Evolutionary conservation across 495 filamentous ascomycete genomes (phyloP).

Genomic region (Hamigera avellanea): DNA sequence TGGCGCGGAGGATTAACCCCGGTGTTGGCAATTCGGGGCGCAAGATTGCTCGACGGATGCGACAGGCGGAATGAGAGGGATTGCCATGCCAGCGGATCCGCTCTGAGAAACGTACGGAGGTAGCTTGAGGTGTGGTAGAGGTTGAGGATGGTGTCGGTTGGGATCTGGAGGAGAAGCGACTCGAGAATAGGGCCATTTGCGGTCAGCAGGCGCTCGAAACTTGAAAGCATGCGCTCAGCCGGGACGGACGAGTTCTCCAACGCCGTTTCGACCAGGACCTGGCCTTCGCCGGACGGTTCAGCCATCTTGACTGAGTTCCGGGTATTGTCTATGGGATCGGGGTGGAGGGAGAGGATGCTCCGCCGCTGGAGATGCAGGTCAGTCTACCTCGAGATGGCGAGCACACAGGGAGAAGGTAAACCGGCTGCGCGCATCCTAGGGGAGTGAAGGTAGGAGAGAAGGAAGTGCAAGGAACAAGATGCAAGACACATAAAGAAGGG

Average conservation of each 20-base stretch:
- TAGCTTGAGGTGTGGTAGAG: constrained; percentile 46
- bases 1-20: constrained; percentile 32
- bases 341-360: too few relatives aligned
- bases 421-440: too few relatives aligned
- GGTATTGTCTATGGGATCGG: too few relatives aligned
- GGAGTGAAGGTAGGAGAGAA: too few relatives aligned
- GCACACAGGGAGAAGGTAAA: too few relatives aligned
- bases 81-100: constrained; percentile 51
- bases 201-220: constrained; percentile 41
- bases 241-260: constrained; percentile 14
- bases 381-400: too few relatives aligned
- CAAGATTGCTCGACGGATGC: constrained; percentile 30
- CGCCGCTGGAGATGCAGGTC: too few relatives aligned
- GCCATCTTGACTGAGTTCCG: background rate
- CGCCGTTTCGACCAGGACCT: constrained; percentile 17
- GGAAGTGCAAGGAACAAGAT: too few relatives aligned
- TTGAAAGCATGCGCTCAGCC: constrained; percentile 26
- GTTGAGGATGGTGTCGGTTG: constrained; percentile 42
- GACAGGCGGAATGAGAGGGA: constrained; percentile 46
- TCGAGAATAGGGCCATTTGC: constrained; percentile 45
- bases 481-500: too few relatives aligned
- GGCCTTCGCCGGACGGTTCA: constrained; percentile 4
- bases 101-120: constrained; percentile 41
- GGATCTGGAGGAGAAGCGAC: constrained; percentile 44
- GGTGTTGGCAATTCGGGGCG: constrained; percentile 21